phyloP scores from a whole-genome alignment of 106 monocot genomes.

The Dioscorea zingiberensis region DNA sequence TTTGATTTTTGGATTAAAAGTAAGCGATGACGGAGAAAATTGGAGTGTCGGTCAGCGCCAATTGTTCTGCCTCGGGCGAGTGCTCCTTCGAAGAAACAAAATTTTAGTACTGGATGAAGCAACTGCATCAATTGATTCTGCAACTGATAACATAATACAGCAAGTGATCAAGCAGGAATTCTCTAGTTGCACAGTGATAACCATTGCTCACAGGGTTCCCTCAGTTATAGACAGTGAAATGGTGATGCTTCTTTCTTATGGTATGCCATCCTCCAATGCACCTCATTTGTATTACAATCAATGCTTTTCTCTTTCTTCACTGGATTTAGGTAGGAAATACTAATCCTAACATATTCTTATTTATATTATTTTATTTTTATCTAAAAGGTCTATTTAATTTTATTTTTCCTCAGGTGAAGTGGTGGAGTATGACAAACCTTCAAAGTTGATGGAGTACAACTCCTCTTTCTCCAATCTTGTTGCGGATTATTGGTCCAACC shows the following conservation, averaged over 20 bases:
- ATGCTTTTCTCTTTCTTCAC: not conserved
- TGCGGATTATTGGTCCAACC: constrained; percentile 71
- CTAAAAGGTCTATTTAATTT: not conserved
- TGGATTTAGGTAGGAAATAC: not conserved
- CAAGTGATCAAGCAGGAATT: constrained; percentile 59
- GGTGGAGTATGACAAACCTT: constrained; percentile 69
- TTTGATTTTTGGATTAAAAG: constrained; percentile 7
- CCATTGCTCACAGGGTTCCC: constrained; percentile 77
- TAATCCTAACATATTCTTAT: too few relatives aligned
- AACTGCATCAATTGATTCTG: constrained; percentile 82
- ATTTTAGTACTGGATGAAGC: constrained; percentile 81
- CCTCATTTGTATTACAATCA: not conserved
- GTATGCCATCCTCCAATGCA: constrained; percentile 18
- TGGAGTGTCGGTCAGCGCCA: constrained; percentile 81
- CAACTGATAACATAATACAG: constrained; percentile 63
- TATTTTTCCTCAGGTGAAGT: constrained; percentile 49
- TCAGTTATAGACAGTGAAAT: constrained; percentile 77
- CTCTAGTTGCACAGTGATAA: constrained; percentile 63
- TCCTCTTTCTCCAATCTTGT: constrained; percentile 79
- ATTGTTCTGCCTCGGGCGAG: constrained; percentile 71
- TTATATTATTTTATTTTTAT: not conserved
- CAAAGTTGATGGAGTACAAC: constrained; percentile 55
- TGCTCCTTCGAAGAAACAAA: constrained; percentile 54
- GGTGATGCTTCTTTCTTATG: constrained; percentile 79
- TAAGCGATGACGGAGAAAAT: constrained; percentile 73